Conservation (phyloP, 768 basidiomycete species). For the Termitomyces sp. region DNA sequence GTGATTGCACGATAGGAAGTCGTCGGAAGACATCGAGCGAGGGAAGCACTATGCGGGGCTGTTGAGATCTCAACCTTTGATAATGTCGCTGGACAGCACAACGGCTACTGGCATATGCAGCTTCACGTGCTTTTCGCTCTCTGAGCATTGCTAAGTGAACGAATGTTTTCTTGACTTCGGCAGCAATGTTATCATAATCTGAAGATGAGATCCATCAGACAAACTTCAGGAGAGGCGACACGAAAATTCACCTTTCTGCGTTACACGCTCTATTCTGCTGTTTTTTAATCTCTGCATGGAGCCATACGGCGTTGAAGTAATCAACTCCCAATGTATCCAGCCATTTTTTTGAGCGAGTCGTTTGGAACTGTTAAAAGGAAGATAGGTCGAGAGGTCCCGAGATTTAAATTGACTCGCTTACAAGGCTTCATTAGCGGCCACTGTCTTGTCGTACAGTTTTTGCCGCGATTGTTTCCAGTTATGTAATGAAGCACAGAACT, state of each 20-base stretch:
- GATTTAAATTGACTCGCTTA: constrained; percentile 6
- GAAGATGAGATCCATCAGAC: background rate
- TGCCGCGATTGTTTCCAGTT: constrained; percentile 9
- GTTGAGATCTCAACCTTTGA: constrained; percentile 33
- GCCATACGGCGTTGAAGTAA: constrained; percentile 33
- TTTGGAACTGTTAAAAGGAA: constrained; percentile 24
- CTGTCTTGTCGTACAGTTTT: background rate
- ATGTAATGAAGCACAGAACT: constrained; percentile 11
- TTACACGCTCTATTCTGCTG: constrained; percentile 32
- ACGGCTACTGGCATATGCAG: constrained; percentile 20
- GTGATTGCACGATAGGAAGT: constrained; percentile 37
- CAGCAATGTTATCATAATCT: constrained; percentile 27
- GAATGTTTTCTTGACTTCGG: constrained; percentile 20
- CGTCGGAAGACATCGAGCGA: constrained; percentile 40
- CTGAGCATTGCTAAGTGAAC: constrained; percentile 17
- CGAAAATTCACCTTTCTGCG: constrained; percentile 24
- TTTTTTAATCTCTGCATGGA: constrained; percentile 30
- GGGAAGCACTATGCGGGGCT: constrained; percentile 30
- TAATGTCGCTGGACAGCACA: constrained; percentile 37
- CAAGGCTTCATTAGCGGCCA: constrained; percentile 13
- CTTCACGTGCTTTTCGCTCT: constrained; percentile 15
- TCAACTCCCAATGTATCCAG: constrained; percentile 36
- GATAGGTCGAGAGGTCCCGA: background rate
- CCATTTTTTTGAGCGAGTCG: constrained; percentile 30
- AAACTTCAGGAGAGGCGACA: background rate